phyloP scores from a whole-genome alignment of 1,139 yeast genomes.

The Torulaspora globosa region DNA sequence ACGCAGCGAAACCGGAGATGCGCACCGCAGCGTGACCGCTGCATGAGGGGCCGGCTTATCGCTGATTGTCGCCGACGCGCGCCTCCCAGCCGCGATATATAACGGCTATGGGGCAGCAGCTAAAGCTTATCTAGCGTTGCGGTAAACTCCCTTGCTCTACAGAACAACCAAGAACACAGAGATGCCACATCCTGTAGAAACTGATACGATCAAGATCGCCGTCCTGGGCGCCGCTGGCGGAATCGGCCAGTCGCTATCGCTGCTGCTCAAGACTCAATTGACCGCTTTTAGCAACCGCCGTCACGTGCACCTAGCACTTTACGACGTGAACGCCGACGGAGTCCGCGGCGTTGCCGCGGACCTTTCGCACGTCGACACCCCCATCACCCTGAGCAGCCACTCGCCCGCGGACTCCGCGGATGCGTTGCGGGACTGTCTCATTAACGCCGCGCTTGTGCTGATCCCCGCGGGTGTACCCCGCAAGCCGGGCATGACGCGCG shows the following conservation, averaged over 20 bases:
- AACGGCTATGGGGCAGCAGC: not conserved
- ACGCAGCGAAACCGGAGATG: conserved; percentile 1
- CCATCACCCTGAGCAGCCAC: conserved; percentile 64
- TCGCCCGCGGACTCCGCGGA: conserved; percentile 53
- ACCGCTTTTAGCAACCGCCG: conserved; percentile 13
- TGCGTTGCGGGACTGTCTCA: conserved; percentile 56
- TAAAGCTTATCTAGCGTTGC: not conserved
- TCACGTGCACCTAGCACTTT: conserved; percentile 50
- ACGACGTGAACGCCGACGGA: conserved; percentile 55
- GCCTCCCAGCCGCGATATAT: not conserved
- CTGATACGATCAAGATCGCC: conserved; percentile 48
- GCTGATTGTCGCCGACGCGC: not conserved
- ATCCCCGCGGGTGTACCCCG: conserved; percentile 98
- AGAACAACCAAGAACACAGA: not conserved
- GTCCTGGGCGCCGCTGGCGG: conserved; percentile 83
- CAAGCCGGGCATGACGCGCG: conserved; percentile 98
- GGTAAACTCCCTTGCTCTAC: not conserved
- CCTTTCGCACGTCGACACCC: conserved; percentile 83
- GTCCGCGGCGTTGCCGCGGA: conserved; percentile 94
- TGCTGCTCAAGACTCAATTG: conserved; percentile 57
- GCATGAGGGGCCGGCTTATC: not conserved
- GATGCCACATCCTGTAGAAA: conserved; percentile 26
- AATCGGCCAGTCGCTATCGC: conserved; percentile 91
- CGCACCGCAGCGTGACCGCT: conserved; percentile 11
- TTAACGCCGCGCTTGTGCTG: conserved; percentile 70